Base-by-base conservation (phyloP, 768 basidiomycete genomes). In the Psilocybe azurescens region DNA sequence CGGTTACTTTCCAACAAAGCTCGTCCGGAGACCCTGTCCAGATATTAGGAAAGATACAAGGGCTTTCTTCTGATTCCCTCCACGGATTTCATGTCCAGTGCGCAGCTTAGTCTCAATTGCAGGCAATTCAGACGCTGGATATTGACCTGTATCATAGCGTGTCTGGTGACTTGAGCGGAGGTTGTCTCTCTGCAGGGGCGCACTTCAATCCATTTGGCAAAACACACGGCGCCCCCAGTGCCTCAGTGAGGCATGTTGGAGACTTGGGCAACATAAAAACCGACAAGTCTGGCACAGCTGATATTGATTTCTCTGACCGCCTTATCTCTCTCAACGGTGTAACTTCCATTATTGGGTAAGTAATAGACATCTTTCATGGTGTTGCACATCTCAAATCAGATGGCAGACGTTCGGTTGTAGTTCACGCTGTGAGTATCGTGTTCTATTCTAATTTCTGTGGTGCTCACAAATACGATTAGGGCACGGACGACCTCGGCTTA, bases 11-110 rank as follows among this genome's bases (percentile, higher is more conserved):
- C 73, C 78, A 80, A 30, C 92, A 94, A 72, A 57, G 77, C 2
- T 70, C 77, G 16, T 72, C 73, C 62, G 71, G 70, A 58, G 82
- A 80, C 2, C 82, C 86, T 28, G 89, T 91, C 53, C 84, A 76
- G 13, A 75, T 94, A 44, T 83, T 82, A 9, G 91, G 91, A 29
- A 79, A 83, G 56, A 77, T 95, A 64, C 79, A 75, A 59, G 83
- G 83, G 62, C 81, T 94, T 49, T 82, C 85, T 63, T 78, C 86
- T 4, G 80, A 80, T 53, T 79, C 87, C 4, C 70, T 79, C 61
- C 83, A 88, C 38, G 93, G 93, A 5, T 91, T 94, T 78, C 93
- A 94, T 75, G 77, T 95, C 59, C 93, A 95, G 91, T 91, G 65
- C 60, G 88, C 78, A 18, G 24, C n/a, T 59, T 16, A 28, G 8